Base-by-base conservation (phyloP, 768 basidiomycete species). In the Naganishia vishniacii region DNA sequence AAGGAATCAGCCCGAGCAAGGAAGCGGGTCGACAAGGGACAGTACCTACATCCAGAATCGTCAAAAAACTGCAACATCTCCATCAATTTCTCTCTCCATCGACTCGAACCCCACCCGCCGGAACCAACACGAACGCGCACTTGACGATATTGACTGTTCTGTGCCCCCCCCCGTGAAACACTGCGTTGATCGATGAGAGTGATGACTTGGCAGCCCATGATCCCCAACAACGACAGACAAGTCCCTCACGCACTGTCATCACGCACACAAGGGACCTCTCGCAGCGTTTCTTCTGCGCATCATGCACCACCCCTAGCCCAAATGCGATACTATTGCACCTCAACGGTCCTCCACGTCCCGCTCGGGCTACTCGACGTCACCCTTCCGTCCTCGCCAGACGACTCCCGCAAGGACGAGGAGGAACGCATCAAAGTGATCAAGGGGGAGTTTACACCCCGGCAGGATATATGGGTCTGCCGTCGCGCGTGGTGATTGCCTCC, bases 21-120 rank as follows among this genome's bases (percentile, higher is more conserved):
- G 15, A 16, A 48, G 59, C 23, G 26, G 2, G 23, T 0, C 25
- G 9, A 13, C 34, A 37, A 25, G 29, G 25, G 23, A 18, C 11
- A 26, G 23, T 16, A 44, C 65, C 45, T 16, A 66, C 65, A 66
- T 45, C 65, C 65, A 58, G 62, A 66, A 28, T 66, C 65, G 12
- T 48, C n/a, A 47, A 66, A 61, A 37, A 48, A 66, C 20, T 44
- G 29, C 12, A 66, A 45, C 65, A 66, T 66, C 44, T 66, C 31
- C 16, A 59, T 61, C 29, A 66, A 13, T n/a, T 66, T 60, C 13
- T 66, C 60, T 25, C 60, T 45, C 51, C 42, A 37, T 26, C 29
- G 26, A 15, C 42, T 51, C 29, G 51, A 66, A 66, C n/a, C 41
- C 53, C 48, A 2, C 62, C 65, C 15, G 29, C 48, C 8, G 37